These are phyloP conservation scores for Chrysoporthe cubensis DNA, from an alignment of 2,329 filamentous ascomycete species.

Conservation along the genomic window DNA sequence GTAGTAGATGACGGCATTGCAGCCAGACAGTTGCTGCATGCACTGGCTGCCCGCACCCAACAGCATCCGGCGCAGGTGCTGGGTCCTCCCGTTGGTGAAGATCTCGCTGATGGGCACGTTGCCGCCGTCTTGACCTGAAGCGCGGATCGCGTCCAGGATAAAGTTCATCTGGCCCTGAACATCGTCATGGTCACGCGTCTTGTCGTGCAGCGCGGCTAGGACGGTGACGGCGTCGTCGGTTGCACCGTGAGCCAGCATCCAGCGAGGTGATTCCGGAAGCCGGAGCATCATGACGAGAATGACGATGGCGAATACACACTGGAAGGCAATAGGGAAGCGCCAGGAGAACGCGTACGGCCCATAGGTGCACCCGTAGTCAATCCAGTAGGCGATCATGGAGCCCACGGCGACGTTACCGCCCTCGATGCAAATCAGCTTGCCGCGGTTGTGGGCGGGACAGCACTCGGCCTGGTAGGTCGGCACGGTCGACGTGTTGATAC, in stretches of 20 bases:
- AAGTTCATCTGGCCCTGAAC: constrained; percentile 52
- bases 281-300: constrained; percentile 44
- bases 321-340: constrained; percentile 46
- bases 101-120: constrained; percentile 36
- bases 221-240: constrained; percentile 56
- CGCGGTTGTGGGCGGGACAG: constrained; percentile 56
- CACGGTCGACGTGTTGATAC: constrained; percentile 53
- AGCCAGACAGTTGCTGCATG: constrained; percentile 38
- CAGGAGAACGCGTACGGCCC: constrained; percentile 41
- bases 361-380: constrained; percentile 45
- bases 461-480: constrained; percentile 48
- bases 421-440: constrained; percentile 63
- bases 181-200: constrained; percentile 48
- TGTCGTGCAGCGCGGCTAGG: constrained; percentile 58
- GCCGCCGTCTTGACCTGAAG: constrained; percentile 38
- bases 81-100: constrained; percentile 33
- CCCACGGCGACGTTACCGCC: constrained; percentile 48
- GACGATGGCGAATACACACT: constrained; percentile 49
- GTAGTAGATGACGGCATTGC: constrained; percentile 55
- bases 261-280: constrained; percentile 60
- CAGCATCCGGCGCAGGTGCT: constrained; percentile 33
- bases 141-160: constrained; percentile 38
- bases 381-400: constrained; percentile 48
- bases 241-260: constrained; percentile 48
- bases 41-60: constrained; percentile 33